phyloP scores from a whole-genome alignment of 2,329 filamentous ascomycete species.

The Xylariaceae sp. region DNA sequence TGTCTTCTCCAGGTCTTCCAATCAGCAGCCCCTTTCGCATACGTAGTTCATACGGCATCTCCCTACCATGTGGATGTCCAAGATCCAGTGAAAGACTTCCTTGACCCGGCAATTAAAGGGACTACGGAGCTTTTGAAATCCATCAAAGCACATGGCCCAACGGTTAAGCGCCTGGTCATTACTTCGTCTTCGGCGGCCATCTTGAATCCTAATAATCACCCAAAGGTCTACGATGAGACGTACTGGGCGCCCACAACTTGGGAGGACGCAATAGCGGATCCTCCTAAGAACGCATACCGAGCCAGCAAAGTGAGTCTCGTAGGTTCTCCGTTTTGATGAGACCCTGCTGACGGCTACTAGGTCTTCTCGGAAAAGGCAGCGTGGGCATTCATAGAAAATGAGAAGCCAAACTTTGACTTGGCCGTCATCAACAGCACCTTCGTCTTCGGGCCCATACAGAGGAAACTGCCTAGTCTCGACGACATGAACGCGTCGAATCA shows the following conservation, averaged over 20 bases:
- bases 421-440: constrained; percentile 67
- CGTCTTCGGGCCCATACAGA: constrained; percentile 67
- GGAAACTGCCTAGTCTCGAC: constrained; percentile 67
- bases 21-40: constrained; percentile 64
- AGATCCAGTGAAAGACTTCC: constrained; percentile 52
- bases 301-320: constrained; percentile 55
- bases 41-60: constrained; percentile 75
- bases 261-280: constrained; percentile 42
- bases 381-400: constrained; percentile 66
- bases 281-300: constrained; percentile 39
- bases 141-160: constrained; percentile 48
- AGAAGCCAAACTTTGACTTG: constrained; percentile 64
- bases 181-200: constrained; percentile 56
- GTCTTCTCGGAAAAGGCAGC: constrained; percentile 71
- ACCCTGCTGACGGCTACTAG: constrained; percentile 41
- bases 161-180: constrained; percentile 68
- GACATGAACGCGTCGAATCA: constrained; percentile 76
- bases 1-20: constrained; percentile 42
- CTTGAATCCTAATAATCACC: constrained; percentile 45
- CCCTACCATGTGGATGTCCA: constrained; percentile 74
- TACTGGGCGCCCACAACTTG: constrained; percentile 46
- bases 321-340: constrained; percentile 30
- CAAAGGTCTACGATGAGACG: constrained; percentile 48
- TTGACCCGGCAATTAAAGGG: constrained; percentile 62
- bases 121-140: constrained; percentile 57